phyloP scores from a whole-genome alignment of 192 early-diverging fungal genomes.

The Coemansia sp. region DNA sequence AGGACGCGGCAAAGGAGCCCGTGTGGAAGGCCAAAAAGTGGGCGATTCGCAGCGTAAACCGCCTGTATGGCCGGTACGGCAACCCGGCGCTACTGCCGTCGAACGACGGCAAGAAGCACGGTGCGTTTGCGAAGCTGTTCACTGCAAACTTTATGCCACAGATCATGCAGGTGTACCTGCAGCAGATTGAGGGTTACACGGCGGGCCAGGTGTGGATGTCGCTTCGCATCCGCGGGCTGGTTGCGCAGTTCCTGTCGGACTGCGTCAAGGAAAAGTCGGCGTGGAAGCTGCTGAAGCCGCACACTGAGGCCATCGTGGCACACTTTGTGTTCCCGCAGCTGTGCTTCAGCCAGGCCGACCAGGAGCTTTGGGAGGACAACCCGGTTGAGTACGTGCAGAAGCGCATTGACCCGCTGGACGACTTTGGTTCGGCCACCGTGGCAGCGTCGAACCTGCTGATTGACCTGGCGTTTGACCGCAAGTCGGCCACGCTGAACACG shows the following conservation, averaged over 20 bases:
- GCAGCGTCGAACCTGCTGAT: conserved; percentile 78
- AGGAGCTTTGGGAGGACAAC: conserved; percentile 90
- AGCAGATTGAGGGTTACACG: conserved; percentile 76
- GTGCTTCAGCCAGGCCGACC: conserved; percentile 83
- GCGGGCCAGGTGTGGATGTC: conserved; percentile 73
- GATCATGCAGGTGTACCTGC: conserved; percentile 81
- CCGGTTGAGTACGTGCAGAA: conserved; percentile 89
- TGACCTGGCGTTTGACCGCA: conserved; percentile 73
- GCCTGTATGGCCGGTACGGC: conserved; percentile 71
- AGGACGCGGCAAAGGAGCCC: conserved; percentile 77
- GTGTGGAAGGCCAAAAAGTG: conserved; percentile 96
- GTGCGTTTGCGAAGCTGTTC: conserved; percentile 78
- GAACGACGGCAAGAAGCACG: conserved; percentile 47
- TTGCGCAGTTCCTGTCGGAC: conserved; percentile 75
- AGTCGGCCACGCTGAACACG: conserved; percentile 73
- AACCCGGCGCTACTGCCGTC: conserved; percentile 65
- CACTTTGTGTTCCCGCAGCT: conserved; percentile 92
- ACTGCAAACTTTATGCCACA: conserved; percentile 87
- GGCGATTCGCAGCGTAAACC: conserved; percentile 87
- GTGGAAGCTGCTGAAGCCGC: conserved; percentile 89
- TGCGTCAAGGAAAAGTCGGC: conserved; percentile 86
- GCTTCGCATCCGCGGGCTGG: conserved; percentile 64
- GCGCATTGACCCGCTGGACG: conserved; percentile 78
- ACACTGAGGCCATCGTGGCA: conserved; percentile 74
- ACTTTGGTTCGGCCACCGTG: conserved; percentile 72